Evolutionary conservation across 2,329 filamentous ascomycete species (phyloP).

Genomic region (Camillea tinctor): DNA sequence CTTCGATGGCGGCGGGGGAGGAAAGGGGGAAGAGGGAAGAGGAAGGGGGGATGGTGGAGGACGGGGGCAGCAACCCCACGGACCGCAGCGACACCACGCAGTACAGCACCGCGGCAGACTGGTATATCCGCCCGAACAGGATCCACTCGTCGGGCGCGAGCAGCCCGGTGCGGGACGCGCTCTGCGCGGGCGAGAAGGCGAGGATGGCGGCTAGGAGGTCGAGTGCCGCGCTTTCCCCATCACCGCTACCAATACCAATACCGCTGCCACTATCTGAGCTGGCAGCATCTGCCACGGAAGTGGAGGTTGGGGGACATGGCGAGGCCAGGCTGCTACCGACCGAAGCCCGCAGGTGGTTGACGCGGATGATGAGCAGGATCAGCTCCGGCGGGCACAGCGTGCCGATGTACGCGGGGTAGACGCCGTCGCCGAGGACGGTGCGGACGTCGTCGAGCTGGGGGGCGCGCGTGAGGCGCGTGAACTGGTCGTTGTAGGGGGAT

Average conservation of each 20-base stretch:
- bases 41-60: conserved; percentile 20
- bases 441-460: conserved; percentile 25
- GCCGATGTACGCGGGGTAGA: conserved; percentile 15
- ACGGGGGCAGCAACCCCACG: conserved; percentile 23
- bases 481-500: conserved; percentile 29
- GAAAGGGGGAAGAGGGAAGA: not conserved
- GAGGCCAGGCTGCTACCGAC: conserved; percentile 2
- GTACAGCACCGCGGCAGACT: conserved; percentile 29
- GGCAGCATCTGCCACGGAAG: too few species aligned
- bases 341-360: conserved; percentile 30
- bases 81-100: conserved; percentile 30
- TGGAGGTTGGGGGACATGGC: conserved; percentile 5
- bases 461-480: conserved; percentile 14
- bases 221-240: conserved; percentile 11
- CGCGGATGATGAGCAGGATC: conserved; percentile 27
- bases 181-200: conserved; percentile 30
- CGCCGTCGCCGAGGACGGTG: conserved; percentile 15
- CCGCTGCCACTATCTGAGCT: conserved; percentile 3
- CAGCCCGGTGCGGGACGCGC: conserved; percentile 20
- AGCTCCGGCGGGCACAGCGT: conserved; percentile 26
- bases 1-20: conserved; percentile 3
- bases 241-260: not conserved
- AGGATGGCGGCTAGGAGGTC: conserved; percentile 23
- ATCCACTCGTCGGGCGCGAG: conserved; percentile 25
- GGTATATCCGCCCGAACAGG: conserved; percentile 31